Evolutionary conservation across 192 early-diverging fungal species (phyloP), one percentile per base, ranked within the genome.

Genomic region (Backusella tuberculispora): DNA sequence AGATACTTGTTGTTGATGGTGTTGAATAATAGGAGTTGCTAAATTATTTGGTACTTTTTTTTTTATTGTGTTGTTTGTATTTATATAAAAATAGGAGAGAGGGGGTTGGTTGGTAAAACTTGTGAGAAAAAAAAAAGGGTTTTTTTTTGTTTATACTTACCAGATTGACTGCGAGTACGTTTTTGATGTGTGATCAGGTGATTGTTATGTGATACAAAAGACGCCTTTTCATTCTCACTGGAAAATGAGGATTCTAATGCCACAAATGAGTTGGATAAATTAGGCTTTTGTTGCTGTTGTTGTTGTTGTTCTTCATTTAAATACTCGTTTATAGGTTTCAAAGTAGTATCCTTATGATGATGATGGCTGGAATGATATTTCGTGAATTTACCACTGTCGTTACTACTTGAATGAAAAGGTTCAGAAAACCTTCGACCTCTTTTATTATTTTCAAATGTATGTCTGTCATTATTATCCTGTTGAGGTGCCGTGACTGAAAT

Each of bases 131-230:
- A 50, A 50, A 10, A 50, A 50, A 50, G n/a, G n/a, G n/a, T n/a
- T n/a, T n/a, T n/a, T n/a, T n/a, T n/a, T n/a, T n/a, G n/a, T n/a
- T n/a, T n/a, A 50, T 19, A 21, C 17, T 43, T 69, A 69, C 68
- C 68, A 46, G 68, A 69, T 69, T 69, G 43, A 43, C 68, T 69
- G 29, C 68, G 68, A 19, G 66, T 67, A 41, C 66, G 66, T 3
- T 41, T 67, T n/a, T 38, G 41, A 21, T 67, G 66, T 24, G 34
- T n/a, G 53, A 9, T 60, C 21, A 60, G 53, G 12, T n/a, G 17
- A 67, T 42, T 13, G 9, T 21, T 21, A 21, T 38, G 66, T 67
- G 66, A 67, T n/a, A 67, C 41, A n/a, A 67, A 67, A 67, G 40
- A 21, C 66, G 37, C 40, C 37, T 21, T 42, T 38, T 67, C 41